These are phyloP conservation scores for Endoconidiophora laricicola DNA, from an alignment of 2,329 filamentous ascomycete species.

Conservation along the genomic window DNA sequence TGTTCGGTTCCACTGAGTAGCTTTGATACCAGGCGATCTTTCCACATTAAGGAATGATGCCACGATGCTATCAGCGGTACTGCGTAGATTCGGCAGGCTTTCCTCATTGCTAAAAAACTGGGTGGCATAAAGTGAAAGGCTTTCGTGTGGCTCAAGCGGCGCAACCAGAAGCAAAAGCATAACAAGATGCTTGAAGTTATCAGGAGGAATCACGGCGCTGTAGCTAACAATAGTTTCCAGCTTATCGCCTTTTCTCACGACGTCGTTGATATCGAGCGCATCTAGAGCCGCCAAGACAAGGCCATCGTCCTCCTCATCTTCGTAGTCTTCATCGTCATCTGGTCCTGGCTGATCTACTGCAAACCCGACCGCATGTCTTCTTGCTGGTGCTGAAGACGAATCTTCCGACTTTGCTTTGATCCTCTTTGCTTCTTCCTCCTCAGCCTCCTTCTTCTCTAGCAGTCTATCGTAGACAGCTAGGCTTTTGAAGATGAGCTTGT, in stretches of 20 bases:
- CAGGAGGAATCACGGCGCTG: constrained; percentile 53
- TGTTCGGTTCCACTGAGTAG: constrained; percentile 41
- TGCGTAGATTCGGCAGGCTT: constrained; percentile 35
- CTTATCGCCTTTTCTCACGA: constrained; percentile 35
- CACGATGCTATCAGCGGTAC: constrained; percentile 47
- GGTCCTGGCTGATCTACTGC: constrained; percentile 29
- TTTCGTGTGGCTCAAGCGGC: constrained; percentile 48
- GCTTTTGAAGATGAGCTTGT: constrained; percentile 52
- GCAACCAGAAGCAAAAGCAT: constrained; percentile 54
- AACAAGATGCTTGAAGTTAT: constrained; percentile 54
- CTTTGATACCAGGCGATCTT: constrained; percentile 44
- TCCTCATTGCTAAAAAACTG: constrained; percentile 31
- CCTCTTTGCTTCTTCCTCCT: constrained; percentile 13
- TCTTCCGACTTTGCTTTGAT: constrained; percentile 2
- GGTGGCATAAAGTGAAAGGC: constrained; percentile 41
- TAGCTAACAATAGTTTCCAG: constrained; percentile 22
- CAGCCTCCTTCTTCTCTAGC: constrained; percentile 5
- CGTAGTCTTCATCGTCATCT: constrained; percentile 25
- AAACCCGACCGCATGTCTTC: constrained; percentile 24
- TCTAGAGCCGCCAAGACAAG: constrained; percentile 54
- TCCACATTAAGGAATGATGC: constrained; percentile 50
- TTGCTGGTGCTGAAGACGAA: neutral
- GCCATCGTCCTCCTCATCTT: constrained; percentile 30
- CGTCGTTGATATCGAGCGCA: constrained; percentile 46
- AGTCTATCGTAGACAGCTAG: constrained; percentile 51